Conservation (phyloP, 257 asterid species). For the Fraxinus pennsylvanica region DNA sequence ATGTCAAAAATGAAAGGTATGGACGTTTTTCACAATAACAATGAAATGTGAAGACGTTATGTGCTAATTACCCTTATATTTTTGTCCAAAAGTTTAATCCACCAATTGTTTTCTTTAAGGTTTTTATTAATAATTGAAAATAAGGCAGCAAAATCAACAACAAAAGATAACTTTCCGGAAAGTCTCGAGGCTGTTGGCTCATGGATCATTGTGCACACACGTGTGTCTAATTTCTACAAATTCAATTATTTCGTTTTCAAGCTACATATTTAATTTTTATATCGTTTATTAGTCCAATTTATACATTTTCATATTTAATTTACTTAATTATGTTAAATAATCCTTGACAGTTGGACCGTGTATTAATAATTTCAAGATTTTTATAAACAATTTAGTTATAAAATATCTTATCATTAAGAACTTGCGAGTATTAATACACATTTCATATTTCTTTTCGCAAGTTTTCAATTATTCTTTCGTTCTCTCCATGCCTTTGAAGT, state of each 20-base stretch:
- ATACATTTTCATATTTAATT: background rate
- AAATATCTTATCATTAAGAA: background rate
- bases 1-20: no score
- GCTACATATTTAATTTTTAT: background rate
- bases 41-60: no score
- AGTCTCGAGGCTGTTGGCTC: conserved; percentile 18
- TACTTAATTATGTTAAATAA: background rate
- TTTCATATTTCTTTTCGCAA: background rate
- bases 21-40: no score
- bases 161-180: conserved; percentile 15
- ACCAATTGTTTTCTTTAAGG: background rate
- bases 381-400: no score
- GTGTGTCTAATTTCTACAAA: background rate
- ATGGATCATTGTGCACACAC: conserved; percentile 5
- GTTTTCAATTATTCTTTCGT: background rate
- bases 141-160: conserved; percentile 6
- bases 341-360: no score
- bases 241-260: background rate
- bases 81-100: background rate
- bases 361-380: background rate
- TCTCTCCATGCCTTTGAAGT: background rate
- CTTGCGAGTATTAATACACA: background rate
- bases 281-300: background rate
- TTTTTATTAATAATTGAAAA: background rate
- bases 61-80: no score